A percentile compares a stretch with the other conserved stretches of the same genome.
phyloP scores from a whole-genome alignment of 371 early-diverging fungal species.

The Umbelopsis sp. region DNA sequence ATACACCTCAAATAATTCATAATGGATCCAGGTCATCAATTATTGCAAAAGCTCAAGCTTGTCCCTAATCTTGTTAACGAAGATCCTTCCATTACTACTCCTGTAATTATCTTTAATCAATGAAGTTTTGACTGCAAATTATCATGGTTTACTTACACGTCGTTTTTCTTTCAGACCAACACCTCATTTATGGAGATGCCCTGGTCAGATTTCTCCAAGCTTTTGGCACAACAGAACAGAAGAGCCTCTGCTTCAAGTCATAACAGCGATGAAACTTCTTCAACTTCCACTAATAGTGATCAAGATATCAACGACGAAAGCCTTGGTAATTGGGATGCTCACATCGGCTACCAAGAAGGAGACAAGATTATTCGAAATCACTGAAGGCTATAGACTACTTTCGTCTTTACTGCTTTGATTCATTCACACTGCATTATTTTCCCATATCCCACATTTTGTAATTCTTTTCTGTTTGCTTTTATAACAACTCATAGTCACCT shows the following conservation, averaged over 20 bases:
- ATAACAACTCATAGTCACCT: slow-evolving; percentile 14
- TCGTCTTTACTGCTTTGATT: slow-evolving; percentile 2
- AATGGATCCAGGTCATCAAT: slow-evolving; percentile 52
- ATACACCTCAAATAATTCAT: slow-evolving; percentile 3
- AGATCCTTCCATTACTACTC: slow-evolving; percentile 45
- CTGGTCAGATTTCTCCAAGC: slow-evolving; percentile 45
- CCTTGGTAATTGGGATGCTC: slow-evolving; percentile 51
- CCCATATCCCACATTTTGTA: slow-evolving; percentile 8
- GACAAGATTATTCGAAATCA: slow-evolving; percentile 24
- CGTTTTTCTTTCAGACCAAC: slow-evolving; percentile 20
- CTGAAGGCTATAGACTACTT: slow-evolving; percentile 21
- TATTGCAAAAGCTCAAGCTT: slow-evolving; percentile 46
- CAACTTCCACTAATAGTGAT: slow-evolving; percentile 20
- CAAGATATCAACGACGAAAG: slow-evolving; percentile 23
- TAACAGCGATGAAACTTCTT: slow-evolving; percentile 20
- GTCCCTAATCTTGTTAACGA: slow-evolving; percentile 49
- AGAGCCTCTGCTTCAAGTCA: slow-evolving; percentile 24
- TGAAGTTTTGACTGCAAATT: neutral
- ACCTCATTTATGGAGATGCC: slow-evolving; percentile 42
- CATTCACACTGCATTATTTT: slow-evolving; percentile 12
- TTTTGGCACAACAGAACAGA: slow-evolving; percentile 21
- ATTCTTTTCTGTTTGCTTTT: slow-evolving; percentile 17
- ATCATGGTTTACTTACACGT: too few relatives aligned
- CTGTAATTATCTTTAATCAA: slow-evolving; percentile 14
- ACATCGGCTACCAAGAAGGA: slow-evolving; percentile 48